These are phyloP conservation scores for Vitis rupestris DNA, from an alignment of 164 flowering plant species.

Conservation along the genomic window DNA sequence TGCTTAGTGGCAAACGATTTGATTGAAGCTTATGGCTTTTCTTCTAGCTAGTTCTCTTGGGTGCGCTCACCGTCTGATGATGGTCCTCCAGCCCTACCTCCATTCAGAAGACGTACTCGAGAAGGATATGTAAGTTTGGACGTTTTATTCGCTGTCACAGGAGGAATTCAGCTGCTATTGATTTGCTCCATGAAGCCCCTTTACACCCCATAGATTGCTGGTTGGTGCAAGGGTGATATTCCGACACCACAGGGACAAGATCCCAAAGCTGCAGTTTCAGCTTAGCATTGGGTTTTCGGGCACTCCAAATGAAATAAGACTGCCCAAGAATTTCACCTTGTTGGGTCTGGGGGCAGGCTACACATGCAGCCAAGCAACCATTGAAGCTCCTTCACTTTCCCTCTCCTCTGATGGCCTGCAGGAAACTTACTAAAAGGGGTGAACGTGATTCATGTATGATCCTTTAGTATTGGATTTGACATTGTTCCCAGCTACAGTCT, in stretches of 20 bases:
- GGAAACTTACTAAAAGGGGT: constrained; percentile 15
- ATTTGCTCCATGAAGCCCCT: constrained; percentile 37
- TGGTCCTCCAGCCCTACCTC: too few relatives aligned
- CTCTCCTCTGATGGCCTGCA: constrained; percentile 26
- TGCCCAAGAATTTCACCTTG: constrained; percentile 35
- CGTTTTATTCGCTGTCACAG: constrained; percentile 16
- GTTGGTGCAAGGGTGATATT: constrained; percentile 42
- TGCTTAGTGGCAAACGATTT: too few relatives aligned
- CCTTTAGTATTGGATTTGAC: too few relatives aligned
- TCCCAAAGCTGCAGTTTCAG: constrained; percentile 27
- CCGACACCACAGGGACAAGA: constrained; percentile 34
- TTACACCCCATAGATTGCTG: constrained; percentile 36
- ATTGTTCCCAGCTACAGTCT: too few relatives aligned
- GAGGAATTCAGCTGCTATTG: constrained; percentile 32
- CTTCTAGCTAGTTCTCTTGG: too few relatives aligned
- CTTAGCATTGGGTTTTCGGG: constrained; percentile 33
- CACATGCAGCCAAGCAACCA: constrained; percentile 36
- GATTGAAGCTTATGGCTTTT: too few relatives aligned
- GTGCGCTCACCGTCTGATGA: too few relatives aligned
- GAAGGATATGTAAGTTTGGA: too few relatives aligned
- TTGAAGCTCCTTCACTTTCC: constrained; percentile 24
- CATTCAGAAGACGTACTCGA: too few relatives aligned
- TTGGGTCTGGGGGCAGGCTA: constrained; percentile 36
- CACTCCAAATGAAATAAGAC: constrained; percentile 31
- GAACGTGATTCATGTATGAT: too few relatives aligned